phyloP scores from a whole-genome alignment of 352 stramenopile genomes.

The Phytophthora foliorum region DNA sequence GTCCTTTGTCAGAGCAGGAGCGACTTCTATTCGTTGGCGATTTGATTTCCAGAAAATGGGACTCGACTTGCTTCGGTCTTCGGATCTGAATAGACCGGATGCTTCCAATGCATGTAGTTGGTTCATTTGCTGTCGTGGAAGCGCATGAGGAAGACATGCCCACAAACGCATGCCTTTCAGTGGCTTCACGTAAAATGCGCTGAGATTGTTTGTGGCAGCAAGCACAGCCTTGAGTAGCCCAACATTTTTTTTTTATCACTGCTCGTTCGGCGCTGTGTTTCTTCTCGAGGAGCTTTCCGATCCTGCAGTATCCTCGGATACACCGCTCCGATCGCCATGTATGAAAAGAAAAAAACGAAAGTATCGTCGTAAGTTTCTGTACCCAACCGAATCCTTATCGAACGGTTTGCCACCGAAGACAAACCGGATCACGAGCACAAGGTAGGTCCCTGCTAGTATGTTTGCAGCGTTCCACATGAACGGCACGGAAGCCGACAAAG shows the following conservation, averaged over 20 bases:
- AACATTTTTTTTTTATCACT: conserved; percentile 1
- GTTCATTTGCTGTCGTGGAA: not conserved
- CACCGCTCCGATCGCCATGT: not conserved
- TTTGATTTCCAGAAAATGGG: not conserved
- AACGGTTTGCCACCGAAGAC: not conserved
- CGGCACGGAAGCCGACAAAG: not conserved
- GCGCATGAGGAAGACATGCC: conserved; percentile 1
- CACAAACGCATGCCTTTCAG: not conserved
- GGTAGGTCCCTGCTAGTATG: not conserved
- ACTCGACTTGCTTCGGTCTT: not conserved
- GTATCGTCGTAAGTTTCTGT: not conserved
- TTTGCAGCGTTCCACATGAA: conserved; percentile 2
- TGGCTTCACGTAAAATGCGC: not conserved
- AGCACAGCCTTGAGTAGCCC: not conserved
- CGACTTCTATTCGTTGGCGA: too few relatives aligned
- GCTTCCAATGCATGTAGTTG: not conserved
- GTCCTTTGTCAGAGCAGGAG: too few relatives aligned
- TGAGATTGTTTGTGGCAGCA: not conserved
- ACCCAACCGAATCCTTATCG: not conserved
- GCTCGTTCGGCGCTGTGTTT: not conserved
- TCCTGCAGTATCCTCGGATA: not conserved
- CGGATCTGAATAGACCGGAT: not conserved
- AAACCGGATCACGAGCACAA: not conserved
- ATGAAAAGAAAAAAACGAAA: not conserved
- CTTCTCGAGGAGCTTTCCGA: not conserved